Evolutionary conservation across 306 rosid species (phyloP).

Genomic region (Sesbania bispinosa): DNA sequence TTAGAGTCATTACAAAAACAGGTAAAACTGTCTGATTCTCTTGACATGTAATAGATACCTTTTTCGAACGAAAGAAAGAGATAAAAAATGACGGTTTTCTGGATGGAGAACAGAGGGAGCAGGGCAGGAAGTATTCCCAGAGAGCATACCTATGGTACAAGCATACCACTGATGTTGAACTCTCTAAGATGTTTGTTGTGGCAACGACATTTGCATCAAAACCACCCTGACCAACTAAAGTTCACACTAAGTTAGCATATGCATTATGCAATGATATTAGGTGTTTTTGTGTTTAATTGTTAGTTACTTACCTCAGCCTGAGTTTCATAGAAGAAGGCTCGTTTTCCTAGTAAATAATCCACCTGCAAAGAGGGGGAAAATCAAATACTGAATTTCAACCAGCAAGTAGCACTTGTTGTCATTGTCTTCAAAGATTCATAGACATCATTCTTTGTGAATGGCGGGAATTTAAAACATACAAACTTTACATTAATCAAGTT

Average conservation of each 20-base stretch:
- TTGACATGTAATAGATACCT: too few relatives aligned
- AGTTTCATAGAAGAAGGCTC: constrained; percentile 82
- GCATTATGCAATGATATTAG: background rate
- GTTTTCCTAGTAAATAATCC: constrained; percentile 84
- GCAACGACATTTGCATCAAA: constrained; percentile 81
- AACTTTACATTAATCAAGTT: background rate
- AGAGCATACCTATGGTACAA: too few relatives aligned
- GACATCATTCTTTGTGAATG: background rate
- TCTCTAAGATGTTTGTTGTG: constrained; percentile 75
- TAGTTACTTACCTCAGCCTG: constrained; percentile 66
- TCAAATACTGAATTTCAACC: constrained; percentile 24
- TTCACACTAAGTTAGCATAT: constrained; percentile 19
- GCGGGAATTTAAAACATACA: background rate
- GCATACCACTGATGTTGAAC: constrained; percentile 20
- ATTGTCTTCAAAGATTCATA: background rate
- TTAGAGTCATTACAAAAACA: too few relatives aligned
- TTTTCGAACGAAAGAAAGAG: too few relatives aligned
- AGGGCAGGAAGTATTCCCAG: too few relatives aligned
- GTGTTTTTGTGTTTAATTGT: background rate
- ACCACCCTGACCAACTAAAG: constrained; percentile 64
- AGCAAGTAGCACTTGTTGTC: background rate
- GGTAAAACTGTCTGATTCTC: too few relatives aligned
- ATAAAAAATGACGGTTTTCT: too few relatives aligned
- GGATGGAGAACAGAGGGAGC: too few relatives aligned
- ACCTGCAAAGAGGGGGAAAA: constrained; percentile 58